Conservation (phyloP, 2,329 filamentous ascomycete genomes). For the Tolypocladium tropicale region DNA sequence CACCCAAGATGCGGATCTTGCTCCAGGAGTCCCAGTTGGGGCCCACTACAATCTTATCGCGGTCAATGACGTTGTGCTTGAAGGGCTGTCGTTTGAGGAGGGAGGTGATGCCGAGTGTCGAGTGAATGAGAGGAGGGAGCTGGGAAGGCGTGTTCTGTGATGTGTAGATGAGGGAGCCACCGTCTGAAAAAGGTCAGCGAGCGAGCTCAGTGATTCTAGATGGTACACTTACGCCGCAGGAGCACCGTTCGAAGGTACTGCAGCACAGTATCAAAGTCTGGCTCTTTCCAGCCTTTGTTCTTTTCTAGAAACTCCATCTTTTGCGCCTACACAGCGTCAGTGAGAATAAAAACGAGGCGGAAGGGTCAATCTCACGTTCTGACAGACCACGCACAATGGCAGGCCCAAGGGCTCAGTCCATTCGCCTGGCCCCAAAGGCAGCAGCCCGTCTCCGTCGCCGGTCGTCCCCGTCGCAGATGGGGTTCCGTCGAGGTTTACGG, state of each 20-base stretch:
- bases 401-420: slow-evolving; percentile 87
- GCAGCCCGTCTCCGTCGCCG: slow-evolving; percentile 54
- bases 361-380: slow-evolving; percentile 55
- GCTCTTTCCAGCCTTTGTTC: slow-evolving; percentile 87
- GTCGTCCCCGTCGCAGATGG: slow-evolving; percentile 38
- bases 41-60: slow-evolving; percentile 88
- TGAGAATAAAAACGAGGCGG: neutral
- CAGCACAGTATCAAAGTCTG: slow-evolving; percentile 90
- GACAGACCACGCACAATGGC: slow-evolving; percentile 87
- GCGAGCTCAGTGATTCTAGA: neutral
- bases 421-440: slow-evolving; percentile 79
- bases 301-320: slow-evolving; percentile 86
- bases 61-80: slow-evolving; percentile 85
- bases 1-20: slow-evolving; percentile 85
- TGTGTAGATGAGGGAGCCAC: slow-evolving; percentile 77
- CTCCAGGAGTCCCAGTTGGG: slow-evolving; percentile 99
- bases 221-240: slow-evolving; percentile 58
- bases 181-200: slow-evolving; percentile 43
- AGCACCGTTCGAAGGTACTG: slow-evolving; percentile 87
- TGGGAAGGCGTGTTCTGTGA: slow-evolving; percentile 67
- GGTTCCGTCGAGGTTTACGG: slow-evolving; percentile 52
- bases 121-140: slow-evolving; percentile 71
- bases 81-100: slow-evolving; percentile 68
- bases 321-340: slow-evolving; percentile 49
- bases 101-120: slow-evolving; percentile 76